These are phyloP conservation scores for Ophiostoma triangulosporum DNA, from an alignment of 2,329 filamentous ascomycete genomes.

Conservation along the genomic window DNA sequence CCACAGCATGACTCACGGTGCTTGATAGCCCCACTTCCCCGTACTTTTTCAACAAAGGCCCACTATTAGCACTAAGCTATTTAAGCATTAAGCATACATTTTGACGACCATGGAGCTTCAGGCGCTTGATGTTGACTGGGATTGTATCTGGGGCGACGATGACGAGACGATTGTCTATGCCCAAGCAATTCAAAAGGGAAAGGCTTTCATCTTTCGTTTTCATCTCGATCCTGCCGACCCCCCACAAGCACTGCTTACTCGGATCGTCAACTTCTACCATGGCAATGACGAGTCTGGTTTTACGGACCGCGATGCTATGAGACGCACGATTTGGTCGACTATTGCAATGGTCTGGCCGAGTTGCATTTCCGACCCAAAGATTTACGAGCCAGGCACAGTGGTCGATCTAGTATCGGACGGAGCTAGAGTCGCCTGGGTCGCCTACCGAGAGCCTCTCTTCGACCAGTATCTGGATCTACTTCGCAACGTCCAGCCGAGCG, in stretches of 20 bases:
- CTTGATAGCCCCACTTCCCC: too few species aligned
- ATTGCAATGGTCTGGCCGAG: constrained; percentile 1
- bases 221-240: neutral
- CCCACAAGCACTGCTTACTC: neutral
- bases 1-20: too few species aligned
- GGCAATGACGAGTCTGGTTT: neutral
- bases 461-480: neutral
- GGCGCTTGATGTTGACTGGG: constrained; percentile 17
- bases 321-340: neutral
- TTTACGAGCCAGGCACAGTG: neutral
- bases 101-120: too few species aligned
- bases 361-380: neutral
- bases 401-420: neutral
- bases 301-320: neutral
- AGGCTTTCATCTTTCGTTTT: neutral
- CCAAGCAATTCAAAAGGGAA: neutral
- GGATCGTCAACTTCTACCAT: neutral
- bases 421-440: neutral
- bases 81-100: too few species aligned
- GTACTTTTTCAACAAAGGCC: too few species aligned
- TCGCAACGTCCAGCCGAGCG: neutral
- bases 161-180: neutral
- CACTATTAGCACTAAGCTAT: too few species aligned
- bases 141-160: neutral
- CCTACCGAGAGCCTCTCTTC: neutral